Percentiles rank a stretch among this genome's conserved stretches.
Conservation (phyloP, 148 eudicot genomes). For the Diospyros lotus region DNA sequence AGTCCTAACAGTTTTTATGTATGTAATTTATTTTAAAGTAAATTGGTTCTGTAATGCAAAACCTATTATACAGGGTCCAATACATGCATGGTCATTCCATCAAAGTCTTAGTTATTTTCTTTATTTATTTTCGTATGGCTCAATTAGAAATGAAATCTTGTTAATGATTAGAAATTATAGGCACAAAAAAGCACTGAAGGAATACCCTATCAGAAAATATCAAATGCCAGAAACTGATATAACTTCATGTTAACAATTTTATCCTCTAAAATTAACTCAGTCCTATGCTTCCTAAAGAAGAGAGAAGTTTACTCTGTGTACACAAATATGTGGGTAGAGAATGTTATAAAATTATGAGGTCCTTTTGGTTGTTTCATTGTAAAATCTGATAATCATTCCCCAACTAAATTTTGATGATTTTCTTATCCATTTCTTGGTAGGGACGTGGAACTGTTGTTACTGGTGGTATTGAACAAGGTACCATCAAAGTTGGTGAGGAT, state of each 20-base stretch:
- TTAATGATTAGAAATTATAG: background rate
- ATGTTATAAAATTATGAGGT: background rate
- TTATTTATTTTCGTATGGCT: no score
- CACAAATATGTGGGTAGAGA: background rate
- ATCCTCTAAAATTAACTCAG: background rate
- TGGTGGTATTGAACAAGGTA: constrained; percentile 85
- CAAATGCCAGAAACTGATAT: background rate
- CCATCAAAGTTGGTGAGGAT: constrained; percentile 76
- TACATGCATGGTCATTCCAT: no score
- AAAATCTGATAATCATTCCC: no score
- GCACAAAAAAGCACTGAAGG: background rate
- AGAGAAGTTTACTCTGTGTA: background rate
- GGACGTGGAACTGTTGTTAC: constrained; percentile 96
- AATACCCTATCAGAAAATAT: background rate
- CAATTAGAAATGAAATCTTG: no score
- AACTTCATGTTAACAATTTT: background rate
- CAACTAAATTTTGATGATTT: background rate
- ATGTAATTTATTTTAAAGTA: no score
- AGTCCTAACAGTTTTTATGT: background rate
- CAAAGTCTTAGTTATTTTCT: no score
- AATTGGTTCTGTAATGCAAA: background rate
- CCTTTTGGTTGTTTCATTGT: background rate
- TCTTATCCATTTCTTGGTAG: constrained; percentile 22
- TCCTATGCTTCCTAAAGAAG: background rate
- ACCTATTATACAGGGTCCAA: background rate